These are phyloP conservation scores for Dothistroma pini DNA, from an alignment of 2,329 filamentous ascomycete species.

Conservation along the genomic window DNA sequence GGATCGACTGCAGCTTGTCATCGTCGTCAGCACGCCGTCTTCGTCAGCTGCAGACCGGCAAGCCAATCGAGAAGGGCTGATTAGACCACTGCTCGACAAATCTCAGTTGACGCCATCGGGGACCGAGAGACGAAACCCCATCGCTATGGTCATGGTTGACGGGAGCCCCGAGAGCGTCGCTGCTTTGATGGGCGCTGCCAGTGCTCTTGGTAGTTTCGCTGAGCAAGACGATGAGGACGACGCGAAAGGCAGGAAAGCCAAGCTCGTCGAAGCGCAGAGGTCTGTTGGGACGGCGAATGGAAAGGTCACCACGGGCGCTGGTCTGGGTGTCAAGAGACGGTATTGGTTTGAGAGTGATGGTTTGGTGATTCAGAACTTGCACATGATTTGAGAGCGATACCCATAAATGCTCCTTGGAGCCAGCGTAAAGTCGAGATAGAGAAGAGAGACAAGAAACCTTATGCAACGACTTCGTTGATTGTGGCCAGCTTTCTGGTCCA, in stretches of 20 bases:
- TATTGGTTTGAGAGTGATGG: slow-evolving; percentile 80
- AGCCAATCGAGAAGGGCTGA: slow-evolving; percentile 35
- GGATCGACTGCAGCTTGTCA: slow-evolving; percentile 66
- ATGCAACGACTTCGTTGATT: background rate
- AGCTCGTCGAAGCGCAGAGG: slow-evolving; percentile 14
- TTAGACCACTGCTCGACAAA: slow-evolving; percentile 71
- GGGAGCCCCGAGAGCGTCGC: slow-evolving; percentile 59
- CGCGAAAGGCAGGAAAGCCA: background rate
- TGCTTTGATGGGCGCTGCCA: slow-evolving; percentile 57
- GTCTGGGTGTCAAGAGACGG: slow-evolving; percentile 70
- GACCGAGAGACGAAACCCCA: slow-evolving; percentile 64
- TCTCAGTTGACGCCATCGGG: slow-evolving; percentile 68
- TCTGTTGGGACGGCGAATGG: slow-evolving; percentile 11
- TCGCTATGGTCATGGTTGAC: slow-evolving; percentile 79
- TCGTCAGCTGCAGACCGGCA: background rate
- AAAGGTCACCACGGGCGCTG: slow-evolving; percentile 37
- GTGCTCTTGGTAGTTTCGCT: slow-evolving; percentile 22
- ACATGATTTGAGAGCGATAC: background rate
- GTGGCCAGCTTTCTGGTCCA: background rate
- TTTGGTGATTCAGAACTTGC: slow-evolving; percentile 49
- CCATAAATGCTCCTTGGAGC: background rate
- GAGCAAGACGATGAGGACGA: background rate
- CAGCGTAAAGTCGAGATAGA: background rate
- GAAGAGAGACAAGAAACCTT: background rate
- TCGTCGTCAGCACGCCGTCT: slow-evolving; percentile 66